A percentile compares a stretch with the other conserved stretches of the same genome.
These are phyloP conservation scores for Zoysia matrella DNA, from an alignment of 202 grass and related monocot genomes.

Conservation along the genomic window DNA sequence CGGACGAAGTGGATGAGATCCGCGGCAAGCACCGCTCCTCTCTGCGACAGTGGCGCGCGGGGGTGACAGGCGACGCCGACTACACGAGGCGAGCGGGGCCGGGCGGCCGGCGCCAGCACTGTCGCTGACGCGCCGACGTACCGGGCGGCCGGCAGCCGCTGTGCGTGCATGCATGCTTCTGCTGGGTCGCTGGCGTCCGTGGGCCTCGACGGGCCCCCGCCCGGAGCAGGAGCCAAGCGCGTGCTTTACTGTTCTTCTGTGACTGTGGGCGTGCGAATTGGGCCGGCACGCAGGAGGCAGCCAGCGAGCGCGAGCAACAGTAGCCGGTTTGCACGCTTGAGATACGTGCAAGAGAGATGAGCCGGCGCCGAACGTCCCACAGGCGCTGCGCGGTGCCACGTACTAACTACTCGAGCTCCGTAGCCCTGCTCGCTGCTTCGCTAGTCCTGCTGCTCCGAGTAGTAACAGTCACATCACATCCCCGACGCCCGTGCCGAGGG, in stretches of 20 bases:
- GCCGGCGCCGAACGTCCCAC: neutral
- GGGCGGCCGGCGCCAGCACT: constrained; percentile 15
- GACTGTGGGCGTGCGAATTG: constrained; percentile 22
- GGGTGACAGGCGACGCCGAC: constrained; percentile 8
- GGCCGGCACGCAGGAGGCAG: neutral
- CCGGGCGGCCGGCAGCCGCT: constrained; percentile 12
- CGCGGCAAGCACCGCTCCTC: neutral
- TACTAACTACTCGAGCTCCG: neutral
- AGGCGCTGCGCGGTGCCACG: neutral
- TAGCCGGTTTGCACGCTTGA: no score
- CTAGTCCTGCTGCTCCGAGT: no score
- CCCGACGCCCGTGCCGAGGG: no score
- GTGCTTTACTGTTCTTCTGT: constrained; percentile 30
- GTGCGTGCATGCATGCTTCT: neutral
- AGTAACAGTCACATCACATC: no score
- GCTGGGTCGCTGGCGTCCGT: constrained; percentile 14
- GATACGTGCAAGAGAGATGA: no score
- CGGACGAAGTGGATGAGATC: neutral
- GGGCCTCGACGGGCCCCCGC: constrained; percentile 36
- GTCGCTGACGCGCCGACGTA: constrained; percentile 39
- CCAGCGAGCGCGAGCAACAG: neutral
- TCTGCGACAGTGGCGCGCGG: neutral
- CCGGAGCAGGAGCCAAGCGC: neutral
- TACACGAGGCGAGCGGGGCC: neutral
- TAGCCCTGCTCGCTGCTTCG: neutral